A percentile compares a stretch with the other conserved stretches of the same genome.
Conservation (phyloP, 176 grass and related monocot genomes). For the Avena eriantha region DNA sequence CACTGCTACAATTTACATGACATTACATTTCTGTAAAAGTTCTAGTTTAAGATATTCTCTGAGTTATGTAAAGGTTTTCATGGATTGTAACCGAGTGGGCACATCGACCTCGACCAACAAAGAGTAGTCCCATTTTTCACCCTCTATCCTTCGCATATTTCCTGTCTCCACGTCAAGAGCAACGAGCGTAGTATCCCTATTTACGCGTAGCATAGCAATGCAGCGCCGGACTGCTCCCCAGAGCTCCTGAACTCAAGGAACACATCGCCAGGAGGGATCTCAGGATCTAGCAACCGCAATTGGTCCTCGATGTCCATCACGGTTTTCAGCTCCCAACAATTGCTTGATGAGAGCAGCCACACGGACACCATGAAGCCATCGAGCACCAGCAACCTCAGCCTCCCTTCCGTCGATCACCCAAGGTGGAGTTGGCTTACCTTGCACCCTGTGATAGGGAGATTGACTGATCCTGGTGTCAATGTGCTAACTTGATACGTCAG, state of each 20-base stretch:
- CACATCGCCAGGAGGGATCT: background rate
- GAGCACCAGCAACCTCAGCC: background rate
- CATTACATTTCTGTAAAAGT: background rate
- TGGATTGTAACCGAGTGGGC: background rate
- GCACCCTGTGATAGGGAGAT: background rate
- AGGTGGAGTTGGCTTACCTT: background rate
- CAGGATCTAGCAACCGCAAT: background rate
- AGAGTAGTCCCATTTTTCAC: background rate
- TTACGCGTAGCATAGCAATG: background rate
- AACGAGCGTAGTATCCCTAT: background rate
- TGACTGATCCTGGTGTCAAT: background rate
- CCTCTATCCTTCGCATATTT: background rate
- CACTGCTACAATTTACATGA: too few relatives aligned
- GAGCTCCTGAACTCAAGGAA: background rate
- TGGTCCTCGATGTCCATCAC: background rate
- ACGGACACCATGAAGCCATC: background rate
- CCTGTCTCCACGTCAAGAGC: background rate
- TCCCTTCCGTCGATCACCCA: background rate
- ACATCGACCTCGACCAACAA: background rate
- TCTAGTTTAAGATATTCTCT: background rate
- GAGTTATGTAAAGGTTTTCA: background rate
- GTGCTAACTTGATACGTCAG: background rate
- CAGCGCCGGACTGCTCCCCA: background rate
- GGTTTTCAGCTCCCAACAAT: background rate
- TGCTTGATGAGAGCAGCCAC: background rate